phyloP scores from a whole-genome alignment of 371 early-diverging fungal genomes.

The Lichtheimia ornata region DNA sequence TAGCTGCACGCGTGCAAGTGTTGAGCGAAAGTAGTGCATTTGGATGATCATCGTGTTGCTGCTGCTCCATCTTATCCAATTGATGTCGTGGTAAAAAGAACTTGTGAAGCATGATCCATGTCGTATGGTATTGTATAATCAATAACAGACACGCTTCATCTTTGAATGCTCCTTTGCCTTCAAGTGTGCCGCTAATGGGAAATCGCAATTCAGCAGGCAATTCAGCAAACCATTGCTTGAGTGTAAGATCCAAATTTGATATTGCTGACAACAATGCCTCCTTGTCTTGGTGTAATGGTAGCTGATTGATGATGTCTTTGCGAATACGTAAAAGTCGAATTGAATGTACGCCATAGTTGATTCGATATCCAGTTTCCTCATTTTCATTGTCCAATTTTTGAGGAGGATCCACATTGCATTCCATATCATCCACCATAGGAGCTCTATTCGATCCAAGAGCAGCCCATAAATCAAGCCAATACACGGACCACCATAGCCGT shows the following conservation, averaged over 20 bases:
- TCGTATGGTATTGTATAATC: conserved; percentile 46
- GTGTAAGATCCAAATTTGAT: conserved; percentile 51
- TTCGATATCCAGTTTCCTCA: conserved; percentile 45
- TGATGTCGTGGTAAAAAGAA: conserved; percentile 39
- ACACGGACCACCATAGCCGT: conserved; percentile 67
- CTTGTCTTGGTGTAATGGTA: conserved; percentile 46
- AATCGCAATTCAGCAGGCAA: conserved; percentile 31
- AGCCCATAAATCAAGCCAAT: conserved; percentile 58
- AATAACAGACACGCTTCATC: conserved; percentile 43
- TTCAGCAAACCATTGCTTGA: conserved; percentile 54
- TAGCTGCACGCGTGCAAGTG: conserved; percentile 34
- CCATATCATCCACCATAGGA: conserved; percentile 63
- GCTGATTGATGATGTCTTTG: conserved; percentile 55
- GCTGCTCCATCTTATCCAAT: conserved; percentile 20
- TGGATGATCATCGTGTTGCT: conserved; percentile 27
- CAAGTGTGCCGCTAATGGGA: conserved; percentile 25
- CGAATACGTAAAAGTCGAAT: conserved; percentile 61
- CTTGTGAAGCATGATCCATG: conserved; percentile 54
- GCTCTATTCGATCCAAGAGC: conserved; percentile 52
- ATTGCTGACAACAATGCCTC: conserved; percentile 51
- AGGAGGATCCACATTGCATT: conserved; percentile 62
- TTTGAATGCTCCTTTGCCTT: conserved; percentile 37
- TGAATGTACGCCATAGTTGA: conserved; percentile 49
- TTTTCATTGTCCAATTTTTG: conserved; percentile 46
- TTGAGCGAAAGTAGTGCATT: conserved; percentile 33